phyloP scores from a whole-genome alignment of 371 early-diverging fungal genomes.

The Mortierella sp. region DNA sequence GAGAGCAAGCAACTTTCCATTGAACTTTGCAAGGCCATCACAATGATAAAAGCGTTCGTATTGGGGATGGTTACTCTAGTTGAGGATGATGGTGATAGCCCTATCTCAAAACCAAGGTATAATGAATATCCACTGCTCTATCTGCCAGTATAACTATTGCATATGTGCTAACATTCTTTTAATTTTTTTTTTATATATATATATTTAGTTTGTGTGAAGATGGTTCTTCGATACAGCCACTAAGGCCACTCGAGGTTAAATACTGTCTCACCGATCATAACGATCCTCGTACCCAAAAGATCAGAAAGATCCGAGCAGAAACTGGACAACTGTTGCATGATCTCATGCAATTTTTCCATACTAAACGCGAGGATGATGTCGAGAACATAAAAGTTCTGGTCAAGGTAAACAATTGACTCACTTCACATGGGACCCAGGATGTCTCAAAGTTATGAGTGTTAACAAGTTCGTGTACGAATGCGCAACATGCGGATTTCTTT shows the following conservation, averaged over 20 bases:
- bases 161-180: not conserved
- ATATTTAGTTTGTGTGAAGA: constrained; percentile 58
- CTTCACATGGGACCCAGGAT: no score
- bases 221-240: constrained; percentile 42
- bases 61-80: constrained; percentile 68
- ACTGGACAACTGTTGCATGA: constrained; percentile 69
- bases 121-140: not conserved
- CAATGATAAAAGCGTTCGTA: constrained; percentile 67
- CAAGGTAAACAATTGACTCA: constrained; percentile 47
- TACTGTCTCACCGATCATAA: constrained; percentile 70
- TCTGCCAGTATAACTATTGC: no score
- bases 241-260: constrained; percentile 63
- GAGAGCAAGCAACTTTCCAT: constrained; percentile 60
- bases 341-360: constrained; percentile 64
- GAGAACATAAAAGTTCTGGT: constrained; percentile 79
- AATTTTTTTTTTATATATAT: no score
- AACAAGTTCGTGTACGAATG: not conserved
- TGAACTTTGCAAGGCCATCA: constrained; percentile 71
- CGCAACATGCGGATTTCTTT: not conserved
- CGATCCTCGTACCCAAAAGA: constrained; percentile 63
- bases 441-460: no score
- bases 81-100: constrained; percentile 65
- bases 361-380: constrained; percentile 79
- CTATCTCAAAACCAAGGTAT: constrained; percentile 51
- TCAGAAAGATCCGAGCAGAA: constrained; percentile 62